phyloP scores from a whole-genome alignment of 257 asterid genomes.

The Catharanthus roseus region DNA sequence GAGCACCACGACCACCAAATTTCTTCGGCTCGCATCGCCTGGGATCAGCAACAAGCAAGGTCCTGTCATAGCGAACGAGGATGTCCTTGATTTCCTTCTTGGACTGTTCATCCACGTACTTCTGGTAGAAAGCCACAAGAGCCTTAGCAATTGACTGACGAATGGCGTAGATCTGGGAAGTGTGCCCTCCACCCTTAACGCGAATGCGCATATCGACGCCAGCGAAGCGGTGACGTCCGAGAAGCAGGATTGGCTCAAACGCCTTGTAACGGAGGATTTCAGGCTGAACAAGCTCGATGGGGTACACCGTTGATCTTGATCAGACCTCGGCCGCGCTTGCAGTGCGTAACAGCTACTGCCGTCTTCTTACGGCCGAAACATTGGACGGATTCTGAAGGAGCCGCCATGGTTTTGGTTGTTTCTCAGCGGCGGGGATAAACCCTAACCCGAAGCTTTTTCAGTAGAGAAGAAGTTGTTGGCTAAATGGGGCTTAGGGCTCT shows the following conservation, averaged over 20 bases:
- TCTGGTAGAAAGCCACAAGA: conserved; percentile 21
- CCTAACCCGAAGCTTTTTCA: conserved; percentile 3
- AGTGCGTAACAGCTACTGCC: conserved; percentile 27
- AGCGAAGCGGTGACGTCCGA: conserved; percentile 18
- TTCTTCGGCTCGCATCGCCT: conserved; percentile 34
- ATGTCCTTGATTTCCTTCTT: conserved; percentile 29
- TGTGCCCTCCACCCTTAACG: conserved; percentile 27
- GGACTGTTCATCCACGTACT: conserved; percentile 24
- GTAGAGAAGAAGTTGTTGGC: not conserved
- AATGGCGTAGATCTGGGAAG: conserved; percentile 25
- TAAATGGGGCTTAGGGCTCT: too few relatives aligned
- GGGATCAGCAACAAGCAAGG: conserved; percentile 30
- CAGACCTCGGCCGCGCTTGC: conserved; percentile 25
- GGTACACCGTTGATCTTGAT: conserved; percentile 26
- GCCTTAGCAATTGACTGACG: conserved; percentile 27
- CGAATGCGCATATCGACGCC: conserved; percentile 29
- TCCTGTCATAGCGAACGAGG: conserved; percentile 23
- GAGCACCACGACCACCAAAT: conserved; percentile 32
- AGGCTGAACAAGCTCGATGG: conserved; percentile 24
- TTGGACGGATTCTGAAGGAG: conserved; percentile 19
- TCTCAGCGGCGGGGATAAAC: not conserved
- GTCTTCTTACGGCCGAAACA: conserved; percentile 30
- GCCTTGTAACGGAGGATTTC: conserved; percentile 28
- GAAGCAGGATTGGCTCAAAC: conserved; percentile 22
- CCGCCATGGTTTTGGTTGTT: conserved; percentile 14